phyloP scores from a whole-genome alignment of 2,329 filamentous ascomycete genomes.

The Tolypocladium tundrense region DNA sequence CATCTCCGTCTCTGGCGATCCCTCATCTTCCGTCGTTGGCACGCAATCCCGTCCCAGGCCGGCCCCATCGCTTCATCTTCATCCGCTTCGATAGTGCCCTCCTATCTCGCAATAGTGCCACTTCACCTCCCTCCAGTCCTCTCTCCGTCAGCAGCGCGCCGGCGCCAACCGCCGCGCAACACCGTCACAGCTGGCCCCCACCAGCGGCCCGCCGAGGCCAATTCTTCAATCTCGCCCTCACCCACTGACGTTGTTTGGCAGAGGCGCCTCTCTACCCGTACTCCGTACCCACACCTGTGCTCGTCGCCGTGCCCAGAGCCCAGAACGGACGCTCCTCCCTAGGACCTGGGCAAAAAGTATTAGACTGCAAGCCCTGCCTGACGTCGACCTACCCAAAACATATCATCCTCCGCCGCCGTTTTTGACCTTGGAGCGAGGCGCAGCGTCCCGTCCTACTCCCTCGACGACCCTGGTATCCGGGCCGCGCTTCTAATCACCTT shows the following conservation, averaged over 20 bases:
- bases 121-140: neutral
- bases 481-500: neutral
- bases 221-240: slow-evolving; percentile 2
- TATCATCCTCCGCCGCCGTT: neutral
- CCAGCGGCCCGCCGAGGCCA: slow-evolving; percentile 7
- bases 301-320: neutral
- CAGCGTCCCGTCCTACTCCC: neutral
- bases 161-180: slow-evolving; percentile 2
- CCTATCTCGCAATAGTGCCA: neutral
- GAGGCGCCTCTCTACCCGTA: neutral
- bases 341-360: neutral
- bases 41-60: neutral
- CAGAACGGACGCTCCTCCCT: neutral
- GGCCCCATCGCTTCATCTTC: neutral
- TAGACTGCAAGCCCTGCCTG: neutral
- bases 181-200: slow-evolving; percentile 3
- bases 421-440: neutral
- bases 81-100: neutral
- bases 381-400: neutral
- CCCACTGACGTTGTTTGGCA: slow-evolving; percentile 7
- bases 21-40: neutral
- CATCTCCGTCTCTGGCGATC: neutral
- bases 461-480: neutral
- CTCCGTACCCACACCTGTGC: neutral
- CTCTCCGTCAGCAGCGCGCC: neutral